A percentile compares a stretch with the other conserved stretches of the same genome.
phyloP scores from a whole-genome alignment of 257 asterid genomes.

The Misopates orontium region DNA sequence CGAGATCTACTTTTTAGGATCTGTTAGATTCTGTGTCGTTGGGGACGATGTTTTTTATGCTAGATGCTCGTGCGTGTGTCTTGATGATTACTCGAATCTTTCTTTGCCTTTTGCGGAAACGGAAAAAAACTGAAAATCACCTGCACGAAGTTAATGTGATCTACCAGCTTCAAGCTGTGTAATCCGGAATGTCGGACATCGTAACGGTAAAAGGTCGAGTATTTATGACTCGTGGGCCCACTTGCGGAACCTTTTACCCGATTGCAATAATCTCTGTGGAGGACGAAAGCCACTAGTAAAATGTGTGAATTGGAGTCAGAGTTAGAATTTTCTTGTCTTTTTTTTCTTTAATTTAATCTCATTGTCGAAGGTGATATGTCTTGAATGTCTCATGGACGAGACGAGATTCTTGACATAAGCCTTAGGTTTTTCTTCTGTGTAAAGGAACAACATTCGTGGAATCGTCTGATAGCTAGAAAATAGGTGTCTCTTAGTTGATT shows the following conservation, averaged over 20 bases:
- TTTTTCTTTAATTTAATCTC: no score
- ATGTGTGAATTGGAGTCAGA: not conserved
- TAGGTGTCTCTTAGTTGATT: slow-evolving; percentile 5
- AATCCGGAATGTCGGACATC: not conserved
- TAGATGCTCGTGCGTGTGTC: slow-evolving; percentile 10
- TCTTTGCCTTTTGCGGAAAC: slow-evolving; percentile 13
- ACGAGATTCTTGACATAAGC: slow-evolving; percentile 7
- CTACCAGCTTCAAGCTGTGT: not conserved
- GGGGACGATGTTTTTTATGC: slow-evolving; percentile 2
- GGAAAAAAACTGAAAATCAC: not conserved
- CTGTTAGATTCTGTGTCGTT: slow-evolving; percentile 18
- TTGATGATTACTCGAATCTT: not conserved
- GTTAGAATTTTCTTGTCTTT: not conserved
- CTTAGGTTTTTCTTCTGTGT: slow-evolving; percentile 1
- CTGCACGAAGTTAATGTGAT: not conserved
- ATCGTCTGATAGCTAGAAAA: slow-evolving; percentile 13
- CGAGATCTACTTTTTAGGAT: slow-evolving; percentile 5
- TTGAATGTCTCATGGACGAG: not conserved
- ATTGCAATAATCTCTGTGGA: not conserved
- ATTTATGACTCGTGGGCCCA: not conserved
- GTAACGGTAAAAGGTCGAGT: not conserved
- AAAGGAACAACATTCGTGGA: slow-evolving; percentile 1
- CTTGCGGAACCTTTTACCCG: not conserved
- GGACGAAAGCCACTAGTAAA: not conserved
- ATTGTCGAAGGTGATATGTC: not conserved